Percentiles rank a stretch among this genome's conserved stretches.
Evolutionary conservation across 1,284 basidiomycete genomes (phyloP).

Genomic region (Testicularia cyperi): DNA sequence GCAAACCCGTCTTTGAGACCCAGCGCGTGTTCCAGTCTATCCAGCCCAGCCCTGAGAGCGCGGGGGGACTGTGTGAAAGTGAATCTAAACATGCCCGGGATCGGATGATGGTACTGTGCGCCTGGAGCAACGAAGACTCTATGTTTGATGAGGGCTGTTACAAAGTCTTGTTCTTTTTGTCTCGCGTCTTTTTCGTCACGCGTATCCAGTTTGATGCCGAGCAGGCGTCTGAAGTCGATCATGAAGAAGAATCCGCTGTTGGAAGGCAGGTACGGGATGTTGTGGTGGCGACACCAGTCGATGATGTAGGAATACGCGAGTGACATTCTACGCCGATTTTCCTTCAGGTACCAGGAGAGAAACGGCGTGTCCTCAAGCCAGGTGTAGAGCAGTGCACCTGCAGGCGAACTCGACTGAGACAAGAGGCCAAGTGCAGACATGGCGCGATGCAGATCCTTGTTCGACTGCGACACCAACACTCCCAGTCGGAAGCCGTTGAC

Average conservation of each 20-base stretch:
- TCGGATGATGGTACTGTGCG: conserved; percentile 39
- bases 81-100: conserved; percentile 38
- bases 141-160: conserved; percentile 15
- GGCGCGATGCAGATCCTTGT: conserved; percentile 24
- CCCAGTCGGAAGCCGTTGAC: conserved; percentile 51
- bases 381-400: conserved; percentile 22
- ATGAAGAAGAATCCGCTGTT: conserved; percentile 46
- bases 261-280: conserved; percentile 23
- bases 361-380: conserved; percentile 31
- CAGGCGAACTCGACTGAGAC: conserved; percentile 26
- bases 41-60: conserved; percentile 32
- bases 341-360: conserved; percentile 37
- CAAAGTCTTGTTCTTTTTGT: conserved; percentile 18
- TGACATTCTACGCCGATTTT: conserved; percentile 30
- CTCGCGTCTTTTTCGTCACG: conserved; percentile 1
- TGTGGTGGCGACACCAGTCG: conserved; percentile 16
- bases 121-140: conserved; percentile 41
- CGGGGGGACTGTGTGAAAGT: conserved; percentile 37
- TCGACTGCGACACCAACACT: conserved; percentile 41
- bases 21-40: conserved; percentile 25
- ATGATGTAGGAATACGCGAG: conserved; percentile 23
- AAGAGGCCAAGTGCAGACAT: conserved; percentile 23
- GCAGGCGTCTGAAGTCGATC: conserved; percentile 15
- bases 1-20: too few relatives aligned
- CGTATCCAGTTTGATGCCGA: background rate